Evolutionary conservation across 176 grass and related monocot species (phyloP).

Genomic region (Carex pumila): DNA sequence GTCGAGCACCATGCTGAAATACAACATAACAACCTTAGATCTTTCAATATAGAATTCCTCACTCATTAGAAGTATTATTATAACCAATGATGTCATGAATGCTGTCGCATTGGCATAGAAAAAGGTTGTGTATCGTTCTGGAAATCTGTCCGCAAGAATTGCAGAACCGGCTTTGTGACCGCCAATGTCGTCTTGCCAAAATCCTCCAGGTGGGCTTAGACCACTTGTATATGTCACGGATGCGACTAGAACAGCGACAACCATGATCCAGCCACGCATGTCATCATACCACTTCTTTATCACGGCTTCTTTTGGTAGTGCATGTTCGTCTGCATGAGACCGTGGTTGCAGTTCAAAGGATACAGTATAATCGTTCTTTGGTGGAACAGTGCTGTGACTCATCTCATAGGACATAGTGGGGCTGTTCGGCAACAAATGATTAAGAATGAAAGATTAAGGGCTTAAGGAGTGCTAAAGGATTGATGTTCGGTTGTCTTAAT

Average conservation of each 20-base stretch:
- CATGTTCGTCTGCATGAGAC: too few species aligned
- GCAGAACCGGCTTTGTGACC: background rate
- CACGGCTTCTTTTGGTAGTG: too few species aligned
- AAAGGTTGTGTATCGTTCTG: conserved; percentile 20
- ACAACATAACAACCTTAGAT: conserved; percentile 25
- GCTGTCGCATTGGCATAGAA: conserved; percentile 32
- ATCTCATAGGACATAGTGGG: background rate
- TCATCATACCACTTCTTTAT: background rate
- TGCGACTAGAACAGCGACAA: conserved; percentile 33
- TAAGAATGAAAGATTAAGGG: too few species aligned
- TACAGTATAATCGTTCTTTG: too few species aligned
- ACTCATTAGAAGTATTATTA: conserved; percentile 29
- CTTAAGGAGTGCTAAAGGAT: too few species aligned
- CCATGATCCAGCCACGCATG: conserved; percentile 5
- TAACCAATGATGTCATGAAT: conserved; percentile 30
- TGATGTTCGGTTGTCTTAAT: too few species aligned
- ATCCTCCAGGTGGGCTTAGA: conserved; percentile 32
- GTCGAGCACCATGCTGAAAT: conserved; percentile 36
- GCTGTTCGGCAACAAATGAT: too few species aligned
- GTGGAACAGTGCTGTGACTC: too few species aligned
- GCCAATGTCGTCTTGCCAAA: conserved; percentile 6
- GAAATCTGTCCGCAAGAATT: conserved; percentile 22
- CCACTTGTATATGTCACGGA: conserved; percentile 40
- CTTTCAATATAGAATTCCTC: background rate
- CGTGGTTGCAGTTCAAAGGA: background rate